Percentiles rank a stretch among this genome's conserved stretches.
Conservation (phyloP, 2,329 filamentous ascomycete species). For the Fusarium pininemorale region DNA sequence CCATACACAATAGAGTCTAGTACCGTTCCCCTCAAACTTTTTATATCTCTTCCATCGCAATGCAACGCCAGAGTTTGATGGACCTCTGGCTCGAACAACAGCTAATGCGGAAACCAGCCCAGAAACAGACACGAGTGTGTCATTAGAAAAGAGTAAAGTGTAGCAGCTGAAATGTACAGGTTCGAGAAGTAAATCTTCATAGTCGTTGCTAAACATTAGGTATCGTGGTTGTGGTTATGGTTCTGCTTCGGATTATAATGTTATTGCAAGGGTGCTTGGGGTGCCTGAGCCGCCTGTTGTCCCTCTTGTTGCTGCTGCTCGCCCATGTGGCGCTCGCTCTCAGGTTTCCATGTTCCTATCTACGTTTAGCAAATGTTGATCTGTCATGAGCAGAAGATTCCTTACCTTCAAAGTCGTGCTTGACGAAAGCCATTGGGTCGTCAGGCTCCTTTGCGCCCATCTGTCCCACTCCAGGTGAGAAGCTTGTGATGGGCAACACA, state of each 20-base stretch:
- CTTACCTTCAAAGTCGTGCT: constrained; percentile 94
- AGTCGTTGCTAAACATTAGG: constrained; percentile 39
- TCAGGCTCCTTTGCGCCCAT: constrained; percentile 91
- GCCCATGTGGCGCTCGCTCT: constrained; percentile 75
- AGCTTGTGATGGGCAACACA: constrained; percentile 94
- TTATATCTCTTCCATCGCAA: constrained; percentile 31
- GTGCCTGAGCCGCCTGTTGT: constrained; percentile 28
- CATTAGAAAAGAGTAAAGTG: constrained; percentile 43
- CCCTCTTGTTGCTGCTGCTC: constrained; percentile 46
- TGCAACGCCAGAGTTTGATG: constrained; percentile 25
- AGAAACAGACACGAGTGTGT: constrained; percentile 28
- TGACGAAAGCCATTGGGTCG: constrained; percentile 96
- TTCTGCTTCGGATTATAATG: constrained; percentile 10
- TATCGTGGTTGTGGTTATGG: constrained; percentile 29
- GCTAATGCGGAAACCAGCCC: constrained; percentile 36
- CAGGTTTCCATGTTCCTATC: constrained; percentile 79
- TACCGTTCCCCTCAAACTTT: constrained; percentile 31
- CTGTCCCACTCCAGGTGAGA: constrained; percentile 92
- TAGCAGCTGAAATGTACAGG: constrained; percentile 42
- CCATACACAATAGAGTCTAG: constrained; percentile 23
- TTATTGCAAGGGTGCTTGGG: constrained; percentile 36
- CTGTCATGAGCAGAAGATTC: not conserved
- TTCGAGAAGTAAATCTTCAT: constrained; percentile 41
- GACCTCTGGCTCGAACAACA: constrained; percentile 12
- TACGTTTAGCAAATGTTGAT: not conserved